phyloP scores from a whole-genome alignment of 2,329 filamentous ascomycete species.

The Fusarium nematophilum region DNA sequence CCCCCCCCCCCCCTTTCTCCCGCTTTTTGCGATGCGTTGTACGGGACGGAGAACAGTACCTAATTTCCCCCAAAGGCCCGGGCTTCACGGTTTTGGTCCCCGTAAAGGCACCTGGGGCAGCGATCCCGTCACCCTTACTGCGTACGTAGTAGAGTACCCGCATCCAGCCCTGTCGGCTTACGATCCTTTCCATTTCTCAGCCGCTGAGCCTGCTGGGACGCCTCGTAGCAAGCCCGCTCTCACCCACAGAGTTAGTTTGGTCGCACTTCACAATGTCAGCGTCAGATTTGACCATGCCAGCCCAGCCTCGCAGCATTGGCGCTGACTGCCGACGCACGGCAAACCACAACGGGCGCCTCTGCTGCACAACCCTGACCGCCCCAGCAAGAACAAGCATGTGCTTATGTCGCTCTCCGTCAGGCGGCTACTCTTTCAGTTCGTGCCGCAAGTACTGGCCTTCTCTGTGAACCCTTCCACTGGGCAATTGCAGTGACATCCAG shows the following conservation, averaged over 20 bases:
- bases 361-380: too few relatives aligned
- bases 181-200: slow-evolving; percentile 41
- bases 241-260: slow-evolving; percentile 29
- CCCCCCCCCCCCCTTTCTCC: slow-evolving; percentile 34
- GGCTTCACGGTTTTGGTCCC: slow-evolving; percentile 24
- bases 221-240: slow-evolving; percentile 35
- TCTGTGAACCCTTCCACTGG: not conserved
- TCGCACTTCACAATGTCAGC: slow-evolving; percentile 21
- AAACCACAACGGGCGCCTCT: not conserved
- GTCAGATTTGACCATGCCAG: slow-evolving; percentile 41
- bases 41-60: slow-evolving; percentile 22
- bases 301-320: slow-evolving; percentile 12
- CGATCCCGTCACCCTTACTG: slow-evolving; percentile 24
- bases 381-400: slow-evolving; percentile 13
- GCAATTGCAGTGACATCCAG: slow-evolving; percentile 19
- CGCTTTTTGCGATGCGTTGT: slow-evolving; percentile 25
- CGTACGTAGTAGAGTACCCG: slow-evolving; percentile 28
- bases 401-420: slow-evolving; percentile 10
- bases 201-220: slow-evolving; percentile 36
- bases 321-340: slow-evolving; percentile 35
- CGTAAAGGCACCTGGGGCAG: slow-evolving; percentile 23
- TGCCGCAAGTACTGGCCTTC: not conserved
- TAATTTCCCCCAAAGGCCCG: slow-evolving; percentile 35
- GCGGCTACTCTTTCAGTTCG: not conserved
- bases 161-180: slow-evolving; percentile 41